phyloP scores from a whole-genome alignment of 306 rosid species.

The Quercus rubra region DNA sequence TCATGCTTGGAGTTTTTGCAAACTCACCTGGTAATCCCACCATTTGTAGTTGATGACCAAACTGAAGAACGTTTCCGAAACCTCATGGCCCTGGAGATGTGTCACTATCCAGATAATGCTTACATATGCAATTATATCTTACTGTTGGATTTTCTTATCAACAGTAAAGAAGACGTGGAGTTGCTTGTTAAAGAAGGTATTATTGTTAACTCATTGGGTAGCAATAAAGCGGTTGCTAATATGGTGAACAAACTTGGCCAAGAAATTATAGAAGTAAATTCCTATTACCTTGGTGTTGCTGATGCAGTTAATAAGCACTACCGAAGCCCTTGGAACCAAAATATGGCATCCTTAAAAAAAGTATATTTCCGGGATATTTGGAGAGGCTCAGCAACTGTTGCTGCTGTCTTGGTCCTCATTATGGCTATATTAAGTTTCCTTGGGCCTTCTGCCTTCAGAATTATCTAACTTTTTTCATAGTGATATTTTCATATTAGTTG shows the following conservation, averaged over 20 bases:
- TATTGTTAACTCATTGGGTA: slow-evolving; percentile 18
- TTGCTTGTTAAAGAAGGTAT: slow-evolving; percentile 14
- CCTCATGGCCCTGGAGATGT: too few species aligned
- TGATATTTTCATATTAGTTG: too few species aligned
- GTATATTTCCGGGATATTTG: slow-evolving; percentile 30
- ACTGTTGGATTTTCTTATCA: slow-evolving; percentile 15
- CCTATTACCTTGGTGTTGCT: neutral
- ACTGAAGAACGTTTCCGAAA: neutral
- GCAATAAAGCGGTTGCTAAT: slow-evolving; percentile 3
- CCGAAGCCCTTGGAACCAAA: slow-evolving; percentile 4
- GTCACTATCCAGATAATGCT: too few species aligned
- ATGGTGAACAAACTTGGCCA: slow-evolving; percentile 9
- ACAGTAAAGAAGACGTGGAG: slow-evolving; percentile 21
- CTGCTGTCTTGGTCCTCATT: slow-evolving; percentile 5
- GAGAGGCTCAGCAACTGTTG: slow-evolving; percentile 26
- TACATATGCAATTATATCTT: too few species aligned
- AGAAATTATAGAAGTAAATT: neutral
- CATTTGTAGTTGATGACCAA: too few species aligned
- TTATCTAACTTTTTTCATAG: too few species aligned
- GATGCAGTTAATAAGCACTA: neutral
- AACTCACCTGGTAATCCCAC: too few species aligned
- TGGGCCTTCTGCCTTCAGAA: neutral
- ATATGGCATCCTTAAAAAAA: neutral
- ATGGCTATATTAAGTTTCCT: neutral
- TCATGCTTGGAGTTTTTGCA: too few species aligned